phyloP scores from a whole-genome alignment of 2,329 filamentous ascomycete genomes.

The Cryoendolithus antarcticus region DNA sequence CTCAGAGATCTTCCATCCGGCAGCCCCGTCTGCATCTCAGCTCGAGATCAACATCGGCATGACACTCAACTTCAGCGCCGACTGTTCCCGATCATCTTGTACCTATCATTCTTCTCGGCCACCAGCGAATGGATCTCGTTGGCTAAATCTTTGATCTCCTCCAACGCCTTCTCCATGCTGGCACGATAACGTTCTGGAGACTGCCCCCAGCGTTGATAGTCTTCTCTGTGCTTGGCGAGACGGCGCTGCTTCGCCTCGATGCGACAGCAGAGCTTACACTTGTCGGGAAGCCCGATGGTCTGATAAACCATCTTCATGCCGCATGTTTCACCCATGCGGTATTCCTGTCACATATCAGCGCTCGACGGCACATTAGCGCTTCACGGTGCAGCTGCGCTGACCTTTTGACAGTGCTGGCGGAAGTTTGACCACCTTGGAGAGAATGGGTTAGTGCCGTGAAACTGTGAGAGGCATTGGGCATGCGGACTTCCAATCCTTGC shows the following conservation, averaged over 20 bases:
- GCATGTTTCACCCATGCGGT: constrained; percentile 91
- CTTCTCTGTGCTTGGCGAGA: constrained; percentile 58
- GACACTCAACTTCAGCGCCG: no score
- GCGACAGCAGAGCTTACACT: constrained; percentile 79
- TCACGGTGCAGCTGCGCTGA: no score
- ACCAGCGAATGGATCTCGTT: constrained; percentile 54
- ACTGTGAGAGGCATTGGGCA: no score
- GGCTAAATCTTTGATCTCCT: constrained; percentile 60
- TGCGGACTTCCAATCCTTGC: constrained; percentile 65
- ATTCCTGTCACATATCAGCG: constrained; percentile 41
- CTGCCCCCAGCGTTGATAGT: constrained; percentile 63
- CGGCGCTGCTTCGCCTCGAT: constrained; percentile 75
- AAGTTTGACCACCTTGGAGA: constrained; percentile 62
- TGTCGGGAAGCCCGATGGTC: constrained; percentile 49
- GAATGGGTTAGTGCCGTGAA: no score
- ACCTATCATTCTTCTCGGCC: constrained; percentile 16
- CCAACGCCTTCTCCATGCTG: constrained; percentile 54
- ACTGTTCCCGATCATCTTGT: constrained; percentile 1
- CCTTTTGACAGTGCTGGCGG: constrained; percentile 75
- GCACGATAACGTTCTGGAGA: constrained; percentile 52
- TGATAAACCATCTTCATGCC: constrained; percentile 83
- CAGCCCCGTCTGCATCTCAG: no score
- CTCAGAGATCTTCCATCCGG: no score
- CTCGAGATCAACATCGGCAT: no score
- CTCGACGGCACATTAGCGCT: no score